Evolutionary conservation across 306 rosid species (phyloP), one percentile per base, ranked within the genome.

Genomic region (Acacia melanoxylon): DNA sequence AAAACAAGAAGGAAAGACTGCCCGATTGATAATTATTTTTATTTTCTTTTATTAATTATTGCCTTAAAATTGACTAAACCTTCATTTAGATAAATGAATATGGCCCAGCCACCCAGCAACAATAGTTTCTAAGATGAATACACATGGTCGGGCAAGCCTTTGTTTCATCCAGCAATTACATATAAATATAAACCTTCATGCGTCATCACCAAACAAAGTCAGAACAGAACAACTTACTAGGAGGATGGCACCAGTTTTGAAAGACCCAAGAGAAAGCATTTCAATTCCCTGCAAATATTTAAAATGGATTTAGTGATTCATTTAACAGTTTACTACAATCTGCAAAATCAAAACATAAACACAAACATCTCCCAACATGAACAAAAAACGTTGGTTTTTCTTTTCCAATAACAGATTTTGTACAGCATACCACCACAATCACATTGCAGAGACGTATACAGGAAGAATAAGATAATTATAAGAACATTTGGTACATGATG

Each of bases 261-360:
- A 96, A 80, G 99, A 96, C 61, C 99, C 99, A 69, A 96, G 94
- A 88, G 99, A 96, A 74, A 96, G 98, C 99, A 96, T 93, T 92
- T 96, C 99, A 81, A 93, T 93, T 86, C 99, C 99, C 99, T 95
- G 94, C 46, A 88, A 78, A 75, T 24, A 31, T 85, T 59, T 65
- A 78, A 72, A 56, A 81, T 27, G 78, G 61, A 82, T 24, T 33
- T 45, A 20, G 31, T 40, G 35, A 78, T 42, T 83, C 79, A 78
- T 41, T 41, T 19, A 42, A 68, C 68, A 48, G 83, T 78, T 45
- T 42, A 78, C 35, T 77, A 25, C 29, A 52, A 9, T 17, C 48
- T 0, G 54, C 2, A 31, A 8, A 81, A 79, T 35, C 11, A 27
- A 67, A 83, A 83, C 68, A 16, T 10, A 61, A 61, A 44, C 20